Percentiles rank a stretch among this genome's conserved stretches.
Evolutionary conservation across 495 filamentous ascomycete genomes (phyloP).

Genomic region (Tuber indicum): DNA sequence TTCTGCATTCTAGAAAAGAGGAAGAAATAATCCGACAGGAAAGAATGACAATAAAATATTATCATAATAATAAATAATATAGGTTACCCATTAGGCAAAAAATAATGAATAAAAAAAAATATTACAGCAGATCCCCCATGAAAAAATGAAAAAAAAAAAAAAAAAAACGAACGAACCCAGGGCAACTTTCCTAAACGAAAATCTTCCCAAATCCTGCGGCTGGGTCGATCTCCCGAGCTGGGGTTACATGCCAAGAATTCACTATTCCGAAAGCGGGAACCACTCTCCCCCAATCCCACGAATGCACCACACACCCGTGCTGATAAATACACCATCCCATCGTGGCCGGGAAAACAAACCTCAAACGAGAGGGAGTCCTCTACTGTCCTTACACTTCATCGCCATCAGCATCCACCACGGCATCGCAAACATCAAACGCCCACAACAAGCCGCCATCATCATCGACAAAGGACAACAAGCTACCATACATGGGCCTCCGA

Average conservation of each 20-base stretch:
- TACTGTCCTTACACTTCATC: neutral
- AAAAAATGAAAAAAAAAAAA: too few species aligned
- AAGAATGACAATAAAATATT: neutral
- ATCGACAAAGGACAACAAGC: neutral
- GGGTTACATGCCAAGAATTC: neutral
- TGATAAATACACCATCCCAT: neutral
- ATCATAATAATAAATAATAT: too few species aligned
- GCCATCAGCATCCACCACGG: neutral
- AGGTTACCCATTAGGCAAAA: neutral
- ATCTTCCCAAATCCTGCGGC: neutral
- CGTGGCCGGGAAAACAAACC: neutral
- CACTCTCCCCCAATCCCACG: neutral
- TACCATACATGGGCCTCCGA: neutral
- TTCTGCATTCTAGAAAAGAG: neutral
- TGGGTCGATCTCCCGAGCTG: slow-evolving; percentile 5
- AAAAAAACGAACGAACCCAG: neutral
- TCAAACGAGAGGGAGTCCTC: neutral
- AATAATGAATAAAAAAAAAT: too few species aligned
- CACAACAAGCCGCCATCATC: neutral
- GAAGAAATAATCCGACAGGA: neutral
- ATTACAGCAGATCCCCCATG: too few species aligned
- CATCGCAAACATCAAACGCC: neutral
- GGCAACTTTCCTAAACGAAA: neutral
- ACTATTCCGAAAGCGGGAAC: neutral
- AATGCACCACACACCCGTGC: neutral